Percentiles rank a stretch among this genome's conserved stretches.
phyloP scores from a whole-genome alignment of 208 protist species.

The Leishmania amazonensis region DNA sequence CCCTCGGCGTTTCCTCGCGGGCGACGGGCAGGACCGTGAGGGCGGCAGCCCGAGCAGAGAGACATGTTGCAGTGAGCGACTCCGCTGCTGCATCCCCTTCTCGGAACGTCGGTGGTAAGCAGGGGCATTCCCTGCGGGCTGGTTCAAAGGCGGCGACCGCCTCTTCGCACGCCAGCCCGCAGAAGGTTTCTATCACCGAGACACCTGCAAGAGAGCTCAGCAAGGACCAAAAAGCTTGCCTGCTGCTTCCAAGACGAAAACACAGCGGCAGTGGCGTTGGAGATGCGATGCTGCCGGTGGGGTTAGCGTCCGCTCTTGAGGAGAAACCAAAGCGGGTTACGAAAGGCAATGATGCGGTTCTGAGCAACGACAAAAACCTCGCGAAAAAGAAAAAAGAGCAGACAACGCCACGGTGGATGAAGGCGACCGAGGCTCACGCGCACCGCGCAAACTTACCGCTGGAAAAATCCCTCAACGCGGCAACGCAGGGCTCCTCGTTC shows the following conservation, averaged over 20 bases:
- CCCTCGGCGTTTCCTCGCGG: not conserved
- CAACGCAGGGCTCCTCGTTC: not conserved
- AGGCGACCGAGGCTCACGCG: conserved; percentile 35
- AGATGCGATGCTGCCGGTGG: not conserved
- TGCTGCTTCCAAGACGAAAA: not conserved
- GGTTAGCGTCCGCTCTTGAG: not conserved
- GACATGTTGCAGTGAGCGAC: not conserved
- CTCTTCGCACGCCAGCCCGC: not conserved
- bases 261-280: not conserved
- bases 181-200: not conserved
- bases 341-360: not conserved
- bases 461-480: not conserved
- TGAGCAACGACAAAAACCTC: not conserved
- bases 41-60: not conserved
- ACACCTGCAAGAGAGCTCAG: not conserved
- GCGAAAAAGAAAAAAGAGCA: conserved; percentile 13
- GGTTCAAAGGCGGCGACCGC: not conserved
- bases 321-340: not conserved
- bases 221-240: not conserved
- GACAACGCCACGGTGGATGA: conserved; percentile 44
- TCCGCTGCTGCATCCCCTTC: not conserved
- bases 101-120: not conserved
- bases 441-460: conserved; percentile 15
- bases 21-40: no score
- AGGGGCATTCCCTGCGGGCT: not conserved